Base-by-base conservation (phyloP, 202 grass and related monocot genomes). In the Eragrostis tef region DNA sequence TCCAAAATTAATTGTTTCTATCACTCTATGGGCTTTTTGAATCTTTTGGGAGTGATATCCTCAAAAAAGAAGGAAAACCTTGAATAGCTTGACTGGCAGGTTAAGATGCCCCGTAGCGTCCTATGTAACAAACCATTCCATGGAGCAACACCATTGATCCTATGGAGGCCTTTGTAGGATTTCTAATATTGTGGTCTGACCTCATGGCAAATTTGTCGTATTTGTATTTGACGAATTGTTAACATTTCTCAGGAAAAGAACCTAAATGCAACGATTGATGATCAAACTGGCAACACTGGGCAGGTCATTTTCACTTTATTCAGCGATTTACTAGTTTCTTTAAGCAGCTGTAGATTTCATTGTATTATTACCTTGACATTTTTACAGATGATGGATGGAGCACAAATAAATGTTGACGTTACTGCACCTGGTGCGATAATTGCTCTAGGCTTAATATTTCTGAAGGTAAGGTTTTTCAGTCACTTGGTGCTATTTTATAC, bases 381-480 rank as follows among this genome's bases (percentile, higher is more conserved):
- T 65, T 88, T 79, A 74, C 79, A 97, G 94, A 92, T 93, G 80
- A 90, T 90, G 85, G 92, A 94, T 89, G 92, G 90, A 85, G 56
- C 88, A 62, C 94, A 91, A 73, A 88, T 97, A 86, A 97, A 97
- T 85, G 87, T 97, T 89, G 92, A 97, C 73, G 92, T 97, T 72
- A 97, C 94, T 76, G 89, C 94, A 77, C 94, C 94, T 80, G 94
- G 94, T 73, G 94, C 92, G 73, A 94, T 91, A 94, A 91, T 97
- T 94, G 94, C 94, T 77, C 81, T 97, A 49, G 92, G 90, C 21
- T 79, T 97, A 52, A 94, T 97, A 86, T 97, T 87, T 90, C 81
- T 97, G 74, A 97, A 94, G 86, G 94, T 93, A 56, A 64, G 13
- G 11, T 77, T 75, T 83, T 64, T 29, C 87, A 61, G 25, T 59